Evolutionary conservation across 805 yeast species (phyloP), one percentile per base, ranked within the genome.

Genomic region (Metschnikowia bowlesiae): DNA sequence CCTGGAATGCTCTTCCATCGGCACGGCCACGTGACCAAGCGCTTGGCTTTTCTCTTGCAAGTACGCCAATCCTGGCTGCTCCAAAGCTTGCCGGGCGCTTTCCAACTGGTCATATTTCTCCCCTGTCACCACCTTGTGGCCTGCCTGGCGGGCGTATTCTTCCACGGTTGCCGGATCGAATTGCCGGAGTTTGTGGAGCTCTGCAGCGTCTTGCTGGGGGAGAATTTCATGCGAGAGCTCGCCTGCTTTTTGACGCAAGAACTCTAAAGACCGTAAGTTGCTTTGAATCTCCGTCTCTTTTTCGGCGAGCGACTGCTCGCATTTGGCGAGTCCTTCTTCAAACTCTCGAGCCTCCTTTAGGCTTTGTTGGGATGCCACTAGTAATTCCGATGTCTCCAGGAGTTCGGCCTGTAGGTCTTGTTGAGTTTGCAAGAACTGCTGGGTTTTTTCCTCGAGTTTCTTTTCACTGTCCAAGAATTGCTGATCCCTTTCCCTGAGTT

Each of bases 111-210:
- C 14, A 6, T 37, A 36, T 31, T 49, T 43, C 10, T 46, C 49
- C 6, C 43, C 38, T 5, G 62, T 50, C 6, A 65, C 38, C 6
- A 65, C 54, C 16, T 33, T 34, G 14, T 42, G 38, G 50, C 47
- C 47, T 58, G 37, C n/a, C 26, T 8, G n/a, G 6, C n/a, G 8
- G 7, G 46, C 46, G 22, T 44, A 44, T 35, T 36, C 36, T 35
- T 58, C 56, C 6, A 66, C 30, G 1, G 55, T 53, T 0, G 68
- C 67, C 10, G 42, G 37, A 2, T 33, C 39, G 3, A 49, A 44
- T 14, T 45, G n/a, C 39, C 47, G 43, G 14, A 34, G 18, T 11
- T 43, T 30, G 38, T 50, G 44, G 13, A 33, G 33, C 11, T 35
- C 48, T 4, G 41, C 47, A 18, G 49, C 39, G 16, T 50, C 47